Conservation (phyloP, 2,329 filamentous ascomycete species). For the Talaromyces atroroseus region DNA sequence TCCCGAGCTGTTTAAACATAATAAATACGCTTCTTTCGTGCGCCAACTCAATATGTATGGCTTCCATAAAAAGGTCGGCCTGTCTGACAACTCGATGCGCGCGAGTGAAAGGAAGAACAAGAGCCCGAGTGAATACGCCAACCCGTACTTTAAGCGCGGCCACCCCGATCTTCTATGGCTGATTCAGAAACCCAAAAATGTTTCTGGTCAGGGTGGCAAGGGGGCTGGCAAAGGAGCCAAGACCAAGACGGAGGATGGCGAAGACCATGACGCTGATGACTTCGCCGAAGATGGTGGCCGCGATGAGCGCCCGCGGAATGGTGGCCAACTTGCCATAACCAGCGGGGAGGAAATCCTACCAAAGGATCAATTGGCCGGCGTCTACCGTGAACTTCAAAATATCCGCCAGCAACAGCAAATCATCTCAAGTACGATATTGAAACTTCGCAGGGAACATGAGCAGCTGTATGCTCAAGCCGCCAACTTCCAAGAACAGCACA, state of each 20-base stretch:
- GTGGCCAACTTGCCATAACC: constrained; percentile 40
- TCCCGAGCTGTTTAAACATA: constrained; percentile 72
- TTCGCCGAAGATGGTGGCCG: constrained; percentile 39
- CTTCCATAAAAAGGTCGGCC: constrained; percentile 67
- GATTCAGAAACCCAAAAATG: constrained; percentile 88
- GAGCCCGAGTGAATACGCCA: constrained; percentile 95
- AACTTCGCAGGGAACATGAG: constrained; percentile 78
- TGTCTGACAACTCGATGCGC: constrained; percentile 96
- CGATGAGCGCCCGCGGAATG: constrained; percentile 30
- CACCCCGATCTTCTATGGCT: constrained; percentile 91
- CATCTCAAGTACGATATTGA: constrained; percentile 75
- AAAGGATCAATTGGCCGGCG: constrained; percentile 67
- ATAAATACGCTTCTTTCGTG: constrained; percentile 73
- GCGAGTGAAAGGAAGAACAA: constrained; percentile 96
- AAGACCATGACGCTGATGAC: constrained; percentile 59
- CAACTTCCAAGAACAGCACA: constrained; percentile 84
- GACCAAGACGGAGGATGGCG: constrained; percentile 54
- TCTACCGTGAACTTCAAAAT: constrained; percentile 74
- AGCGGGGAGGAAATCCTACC: constrained; percentile 42
- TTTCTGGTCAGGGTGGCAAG: constrained; percentile 51
- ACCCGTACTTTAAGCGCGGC: constrained; percentile 90
- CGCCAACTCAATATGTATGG: constrained; percentile 64
- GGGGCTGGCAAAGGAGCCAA: constrained; percentile 30
- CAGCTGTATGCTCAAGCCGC: constrained; percentile 82
- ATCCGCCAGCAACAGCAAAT: constrained; percentile 81